Evolutionary conservation across 2,329 filamentous ascomycete species (phyloP).

Genomic region (Leptoxyphium fumago): DNA sequence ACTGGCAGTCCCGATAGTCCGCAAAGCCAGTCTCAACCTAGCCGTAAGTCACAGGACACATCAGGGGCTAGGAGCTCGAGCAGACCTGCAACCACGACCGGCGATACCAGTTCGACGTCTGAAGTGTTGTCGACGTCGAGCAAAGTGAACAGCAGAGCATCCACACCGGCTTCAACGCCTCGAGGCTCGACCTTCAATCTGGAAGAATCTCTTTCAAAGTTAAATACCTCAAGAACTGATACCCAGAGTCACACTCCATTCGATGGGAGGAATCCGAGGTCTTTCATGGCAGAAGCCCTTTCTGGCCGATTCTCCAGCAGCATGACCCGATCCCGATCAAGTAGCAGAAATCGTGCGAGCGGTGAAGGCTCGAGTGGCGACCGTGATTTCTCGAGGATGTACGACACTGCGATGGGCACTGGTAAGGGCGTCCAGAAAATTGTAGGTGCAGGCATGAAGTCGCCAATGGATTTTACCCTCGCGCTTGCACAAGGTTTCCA

Average conservation of each 20-base stretch:
- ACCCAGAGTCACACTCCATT: neutral
- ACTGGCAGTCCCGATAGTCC: neutral
- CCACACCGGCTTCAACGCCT: neutral
- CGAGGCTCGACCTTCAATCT: constrained; percentile 5
- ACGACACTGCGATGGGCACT: constrained; percentile 14
- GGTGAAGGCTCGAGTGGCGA: constrained; percentile 37
- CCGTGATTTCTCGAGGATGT: constrained; percentile 27
- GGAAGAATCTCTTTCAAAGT: constrained; percentile 7
- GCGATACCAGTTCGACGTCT: neutral
- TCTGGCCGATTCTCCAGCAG: constrained; percentile 12
- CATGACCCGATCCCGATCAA: constrained; percentile 6
- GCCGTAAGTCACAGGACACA: neutral
- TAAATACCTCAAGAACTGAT: constrained; percentile 1
- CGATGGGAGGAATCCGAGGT: constrained; percentile 3
- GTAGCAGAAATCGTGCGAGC: constrained; percentile 17
- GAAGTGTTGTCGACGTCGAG: neutral
- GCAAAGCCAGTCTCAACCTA: neutral
- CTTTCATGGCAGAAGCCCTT: constrained; percentile 11
- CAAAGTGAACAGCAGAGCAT: neutral
- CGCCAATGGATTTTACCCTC: constrained; percentile 46
- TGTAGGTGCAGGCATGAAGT: constrained; percentile 24
- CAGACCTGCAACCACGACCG: neutral
- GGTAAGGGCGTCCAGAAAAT: constrained; percentile 23
- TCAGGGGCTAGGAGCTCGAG: neutral
- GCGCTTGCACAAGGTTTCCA: constrained; percentile 55